Conservation (phyloP, 306 rosid genomes). For the Glycine latifolia region DNA sequence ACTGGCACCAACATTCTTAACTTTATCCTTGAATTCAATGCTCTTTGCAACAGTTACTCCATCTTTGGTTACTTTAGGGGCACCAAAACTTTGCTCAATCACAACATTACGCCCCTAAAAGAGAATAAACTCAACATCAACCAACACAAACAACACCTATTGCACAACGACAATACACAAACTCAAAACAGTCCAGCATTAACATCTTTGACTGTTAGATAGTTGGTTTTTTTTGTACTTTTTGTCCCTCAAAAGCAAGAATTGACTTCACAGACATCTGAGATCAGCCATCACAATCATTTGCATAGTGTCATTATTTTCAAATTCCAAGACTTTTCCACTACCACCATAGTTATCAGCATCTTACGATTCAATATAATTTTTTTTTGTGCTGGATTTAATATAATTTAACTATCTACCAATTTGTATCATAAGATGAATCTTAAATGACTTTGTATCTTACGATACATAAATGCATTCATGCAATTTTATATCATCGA, state of each 20-base stretch:
- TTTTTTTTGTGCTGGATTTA: too few relatives aligned
- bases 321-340: too few relatives aligned
- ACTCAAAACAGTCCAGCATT: neutral
- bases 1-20: slow-evolving; percentile 94
- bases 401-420: too few relatives aligned
- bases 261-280: neutral
- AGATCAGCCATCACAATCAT: neutral
- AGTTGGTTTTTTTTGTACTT: neutral
- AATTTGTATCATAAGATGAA: too few relatives aligned
- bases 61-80: slow-evolving; percentile 95
- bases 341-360: too few relatives aligned
- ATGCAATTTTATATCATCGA: too few relatives aligned
- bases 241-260: neutral
- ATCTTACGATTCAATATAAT: too few relatives aligned
- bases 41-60: slow-evolving; percentile 98
- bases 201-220: neutral
- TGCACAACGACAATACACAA: neutral
- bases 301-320: too few relatives aligned
- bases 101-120: slow-evolving; percentile 90
- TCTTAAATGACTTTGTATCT: too few relatives aligned
- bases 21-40: slow-evolving; percentile 85
- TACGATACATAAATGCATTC: too few relatives aligned
- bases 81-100: slow-evolving; percentile 91
- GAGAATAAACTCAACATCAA: slow-evolving; percentile 34
- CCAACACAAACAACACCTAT: slow-evolving; percentile 3